A percentile compares a stretch with the other conserved stretches of the same genome.
Conservation (phyloP, 257 asterid genomes). For the Ajuga chamaepitys region DNA sequence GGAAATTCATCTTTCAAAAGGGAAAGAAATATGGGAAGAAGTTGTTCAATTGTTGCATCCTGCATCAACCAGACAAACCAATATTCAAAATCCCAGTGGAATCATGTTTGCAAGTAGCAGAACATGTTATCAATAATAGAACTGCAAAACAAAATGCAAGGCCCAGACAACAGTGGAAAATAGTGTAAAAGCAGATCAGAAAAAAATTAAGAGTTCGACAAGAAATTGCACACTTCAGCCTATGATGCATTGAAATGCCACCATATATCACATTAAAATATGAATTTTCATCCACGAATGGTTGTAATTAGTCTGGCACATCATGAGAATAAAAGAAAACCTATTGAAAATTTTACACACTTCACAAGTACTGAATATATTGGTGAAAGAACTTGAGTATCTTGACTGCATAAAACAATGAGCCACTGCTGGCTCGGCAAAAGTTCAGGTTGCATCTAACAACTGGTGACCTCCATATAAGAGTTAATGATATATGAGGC, state of each 20-base stretch:
- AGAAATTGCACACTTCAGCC: too few relatives aligned
- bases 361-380: too few relatives aligned
- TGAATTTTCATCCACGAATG: not conserved
- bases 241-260: not conserved
- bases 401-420: not conserved
- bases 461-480: not conserved
- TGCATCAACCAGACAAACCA: constrained; percentile 25
- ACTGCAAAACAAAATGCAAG: not conserved
- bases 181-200: not conserved
- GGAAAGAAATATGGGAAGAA: constrained; percentile 83
- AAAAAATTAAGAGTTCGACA: not conserved
- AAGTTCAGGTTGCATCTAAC: not conserved
- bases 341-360: not conserved
- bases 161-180: not conserved
- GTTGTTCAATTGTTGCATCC: constrained; percentile 89
- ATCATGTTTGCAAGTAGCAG: not conserved
- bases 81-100: not conserved
- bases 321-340: not conserved
- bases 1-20: constrained; percentile 90
- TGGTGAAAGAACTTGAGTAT: not conserved
- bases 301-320: not conserved
- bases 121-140: not conserved
- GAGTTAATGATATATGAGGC: not conserved
- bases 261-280: not conserved
- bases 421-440: not conserved